These are phyloP conservation scores for Peronosclerospora sorghi DNA, from an alignment of 352 stramenopile species.

Conservation along the genomic window DNA sequence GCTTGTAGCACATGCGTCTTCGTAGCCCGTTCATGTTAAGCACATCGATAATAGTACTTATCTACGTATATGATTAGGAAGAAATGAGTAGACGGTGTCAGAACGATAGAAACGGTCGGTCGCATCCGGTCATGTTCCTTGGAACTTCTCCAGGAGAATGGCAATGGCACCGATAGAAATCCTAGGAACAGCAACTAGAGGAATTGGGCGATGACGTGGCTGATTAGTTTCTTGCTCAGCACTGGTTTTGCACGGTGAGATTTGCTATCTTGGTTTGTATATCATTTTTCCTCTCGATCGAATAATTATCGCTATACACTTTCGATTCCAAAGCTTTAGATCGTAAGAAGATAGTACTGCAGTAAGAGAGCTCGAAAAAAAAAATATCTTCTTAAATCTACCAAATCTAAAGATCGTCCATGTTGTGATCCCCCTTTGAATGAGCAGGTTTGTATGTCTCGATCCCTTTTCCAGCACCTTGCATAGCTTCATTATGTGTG, in stretches of 20 bases:
- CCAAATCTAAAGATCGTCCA: slow-evolving; percentile 50
- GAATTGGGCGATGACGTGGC: slow-evolving; percentile 1
- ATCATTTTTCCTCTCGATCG: neutral
- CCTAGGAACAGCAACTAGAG: neutral
- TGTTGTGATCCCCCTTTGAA: slow-evolving; percentile 26
- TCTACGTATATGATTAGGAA: too few relatives aligned
- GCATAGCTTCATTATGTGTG: slow-evolving; percentile 74
- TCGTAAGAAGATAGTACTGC: too few relatives aligned
- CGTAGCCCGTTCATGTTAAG: too few relatives aligned
- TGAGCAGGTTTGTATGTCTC: slow-evolving; percentile 64
- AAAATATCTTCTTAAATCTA: too few relatives aligned
- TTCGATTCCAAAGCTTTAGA: too few relatives aligned
- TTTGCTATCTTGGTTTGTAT: slow-evolving; percentile 6
- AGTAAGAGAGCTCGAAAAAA: too few relatives aligned
- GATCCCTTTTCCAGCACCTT: slow-evolving; percentile 53
- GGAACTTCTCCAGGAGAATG: too few relatives aligned
- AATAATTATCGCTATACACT: too few relatives aligned
- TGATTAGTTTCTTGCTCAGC: slow-evolving; percentile 3
- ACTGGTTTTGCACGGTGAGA: slow-evolving; percentile 1
- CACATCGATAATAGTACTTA: too few relatives aligned
- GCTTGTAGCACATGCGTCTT: slow-evolving; percentile 27
- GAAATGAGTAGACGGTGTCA: neutral
- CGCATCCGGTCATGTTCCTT: neutral
- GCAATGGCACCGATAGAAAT: too few relatives aligned
- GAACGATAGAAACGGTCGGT: slow-evolving; percentile 4